A percentile compares a stretch with the other conserved stretches of the same genome.
Evolutionary conservation across 495 filamentous ascomycete genomes (phyloP).

Genomic region (Mytilinidion resinicola): DNA sequence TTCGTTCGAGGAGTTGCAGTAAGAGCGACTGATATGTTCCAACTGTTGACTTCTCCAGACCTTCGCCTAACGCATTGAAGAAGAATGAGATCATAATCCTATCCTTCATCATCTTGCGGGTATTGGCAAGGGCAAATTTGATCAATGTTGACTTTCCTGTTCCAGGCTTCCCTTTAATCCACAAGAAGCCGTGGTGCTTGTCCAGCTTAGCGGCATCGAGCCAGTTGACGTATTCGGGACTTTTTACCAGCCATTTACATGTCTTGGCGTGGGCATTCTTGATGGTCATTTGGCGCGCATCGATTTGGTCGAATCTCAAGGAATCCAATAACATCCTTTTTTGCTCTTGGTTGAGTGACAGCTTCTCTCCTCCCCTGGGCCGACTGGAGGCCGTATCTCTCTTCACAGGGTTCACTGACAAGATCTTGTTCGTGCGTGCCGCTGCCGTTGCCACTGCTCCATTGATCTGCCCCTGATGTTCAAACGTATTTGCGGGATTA

Average conservation of each 20-base stretch:
- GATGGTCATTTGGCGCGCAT: constrained; percentile 35
- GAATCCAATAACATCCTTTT: constrained; percentile 27
- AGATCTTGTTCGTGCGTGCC: not conserved
- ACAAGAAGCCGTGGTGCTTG: constrained; percentile 15
- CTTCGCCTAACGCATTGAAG: constrained; percentile 35
- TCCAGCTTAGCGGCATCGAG: not conserved
- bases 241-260: constrained; percentile 12
- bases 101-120: not conserved
- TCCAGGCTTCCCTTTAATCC: constrained; percentile 24
- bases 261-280: constrained; percentile 32
- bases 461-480: too few relatives aligned
- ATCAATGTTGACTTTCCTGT: constrained; percentile 21
- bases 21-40: not conserved
- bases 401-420: constrained; percentile 1
- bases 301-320: constrained; percentile 37
- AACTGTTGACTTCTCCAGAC: constrained; percentile 5
- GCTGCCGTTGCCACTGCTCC: not conserved
- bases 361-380: not conserved
- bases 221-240: constrained; percentile 8
- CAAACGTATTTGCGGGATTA: too few relatives aligned
- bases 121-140: constrained; percentile 4
- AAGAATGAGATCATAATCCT: constrained; percentile 33
- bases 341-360: constrained; percentile 1
- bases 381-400: not conserved
- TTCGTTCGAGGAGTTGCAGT: not conserved